Conservation (phyloP, 257 asterid species). For the Jasminum sambac region DNA sequence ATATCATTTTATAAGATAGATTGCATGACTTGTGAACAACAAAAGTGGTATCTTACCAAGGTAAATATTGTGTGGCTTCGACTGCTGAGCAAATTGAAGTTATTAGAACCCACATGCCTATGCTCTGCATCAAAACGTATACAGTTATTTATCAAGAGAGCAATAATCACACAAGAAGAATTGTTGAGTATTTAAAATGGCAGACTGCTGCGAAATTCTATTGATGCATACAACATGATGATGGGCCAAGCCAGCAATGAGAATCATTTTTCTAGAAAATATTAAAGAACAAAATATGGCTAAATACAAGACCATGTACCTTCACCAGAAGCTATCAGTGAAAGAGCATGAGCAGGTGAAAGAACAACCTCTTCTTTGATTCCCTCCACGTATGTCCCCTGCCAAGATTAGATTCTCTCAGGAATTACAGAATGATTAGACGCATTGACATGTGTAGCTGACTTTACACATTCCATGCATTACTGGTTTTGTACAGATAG, state of each 20-base stretch:
- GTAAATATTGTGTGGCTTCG: slow-evolving; percentile 95
- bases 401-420: slow-evolving; percentile 26
- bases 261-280: not conserved
- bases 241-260: slow-evolving; percentile 9
- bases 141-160: slow-evolving; percentile 14
- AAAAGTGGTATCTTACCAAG: slow-evolving; percentile 49
- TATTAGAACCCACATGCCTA: slow-evolving; percentile 86
- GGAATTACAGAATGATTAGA: slow-evolving; percentile 8
- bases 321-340: slow-evolving; percentile 86
- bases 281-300: slow-evolving; percentile 11
- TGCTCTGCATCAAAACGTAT: slow-evolving; percentile 58
- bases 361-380: slow-evolving; percentile 86
- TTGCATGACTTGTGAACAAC: slow-evolving; percentile 24
- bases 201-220: slow-evolving; percentile 15
- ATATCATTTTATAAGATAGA: slow-evolving; percentile 15
- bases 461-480: slow-evolving; percentile 12
- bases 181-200: slow-evolving; percentile 4
- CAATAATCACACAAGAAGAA: not conserved
- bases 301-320: slow-evolving; percentile 39
- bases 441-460: slow-evolving; percentile 13
- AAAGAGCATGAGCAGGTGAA: slow-evolving; percentile 95
- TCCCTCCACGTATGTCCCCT: slow-evolving; percentile 83
- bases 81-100: slow-evolving; percentile 86
- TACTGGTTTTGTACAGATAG: not conserved
- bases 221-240: slow-evolving; percentile 16